These are phyloP conservation scores for Yamadazyma epiphylla DNA, from an alignment of 1,139 yeast genomes.

Conservation along the genomic window DNA sequence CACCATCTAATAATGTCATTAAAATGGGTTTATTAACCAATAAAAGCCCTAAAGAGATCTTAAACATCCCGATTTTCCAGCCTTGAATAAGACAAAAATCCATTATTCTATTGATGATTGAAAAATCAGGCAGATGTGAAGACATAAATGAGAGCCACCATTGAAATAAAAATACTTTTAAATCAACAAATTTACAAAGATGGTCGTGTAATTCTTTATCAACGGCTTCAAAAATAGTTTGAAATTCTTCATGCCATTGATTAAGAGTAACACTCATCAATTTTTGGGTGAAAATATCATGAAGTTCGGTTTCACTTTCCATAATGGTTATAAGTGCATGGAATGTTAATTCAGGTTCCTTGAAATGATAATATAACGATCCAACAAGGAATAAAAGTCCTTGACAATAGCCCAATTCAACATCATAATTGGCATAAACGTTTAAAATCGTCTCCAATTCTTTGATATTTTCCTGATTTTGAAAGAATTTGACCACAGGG, in stretches of 20 bases:
- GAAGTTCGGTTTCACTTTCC: constrained; percentile 57
- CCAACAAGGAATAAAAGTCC: constrained; percentile 68
- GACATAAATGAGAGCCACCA: constrained; percentile 70
- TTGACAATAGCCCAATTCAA: constrained; percentile 70
- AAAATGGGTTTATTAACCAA: constrained; percentile 50
- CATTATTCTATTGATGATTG: constrained; percentile 49
- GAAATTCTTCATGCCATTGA: constrained; percentile 53
- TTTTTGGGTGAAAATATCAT: constrained; percentile 52
- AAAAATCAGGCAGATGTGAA: constrained; percentile 55
- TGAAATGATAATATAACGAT: constrained; percentile 52
- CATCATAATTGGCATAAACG: constrained; percentile 66
- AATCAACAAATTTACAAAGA: constrained; percentile 38
- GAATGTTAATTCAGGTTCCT: constrained; percentile 45
- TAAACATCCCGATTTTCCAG: constrained; percentile 59
- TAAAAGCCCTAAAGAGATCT: constrained; percentile 55
- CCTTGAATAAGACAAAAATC: constrained; percentile 61
- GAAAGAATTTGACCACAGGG: constrained; percentile 53
- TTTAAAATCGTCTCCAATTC: constrained; percentile 57
- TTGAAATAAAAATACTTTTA: constrained; percentile 49
- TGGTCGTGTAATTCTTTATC: constrained; percentile 46
- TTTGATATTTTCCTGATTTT: constrained; percentile 36
- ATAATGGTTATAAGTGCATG: constrained; percentile 56
- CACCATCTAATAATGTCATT: constrained; percentile 43
- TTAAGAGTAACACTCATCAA: constrained; percentile 56
- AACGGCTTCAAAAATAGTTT: constrained; percentile 33